Evolutionary conservation across 169 alveolate species (phyloP), one percentile per base, ranked within the genome.

Genomic region (Plasmodium knowlesi): DNA sequence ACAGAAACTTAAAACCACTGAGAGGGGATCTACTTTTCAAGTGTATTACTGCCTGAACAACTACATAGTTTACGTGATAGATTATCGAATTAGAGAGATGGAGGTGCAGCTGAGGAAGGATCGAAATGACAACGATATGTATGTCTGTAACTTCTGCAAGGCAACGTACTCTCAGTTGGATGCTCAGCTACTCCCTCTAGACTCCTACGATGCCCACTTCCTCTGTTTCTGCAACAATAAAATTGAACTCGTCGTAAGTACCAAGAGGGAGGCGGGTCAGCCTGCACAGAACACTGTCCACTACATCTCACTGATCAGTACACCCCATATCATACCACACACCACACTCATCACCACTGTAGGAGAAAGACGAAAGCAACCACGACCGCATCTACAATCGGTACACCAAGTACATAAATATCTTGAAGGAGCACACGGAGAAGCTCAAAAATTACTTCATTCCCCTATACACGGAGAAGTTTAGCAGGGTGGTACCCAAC

Each of bases 201-300:
- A 96, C 82, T 88, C 96, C 9, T 93, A 93, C 71, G 97, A 96
- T 57, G 96, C 97, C 8, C 97, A 96, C 39, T 96, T 96, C 81
- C 84, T 96, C 6, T 96, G 97, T 74, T 85, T 90, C 88, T 96
- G 97, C 92, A 96, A 96, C 43, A 83, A 96, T 30, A 96, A 95
- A 84, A 95, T 96, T 19, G 97, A 94, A 28, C 83, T 96, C 30
- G 95, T 95, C 39, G 97, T 96, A 88, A 82, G 96, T 91, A 9
- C 37, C n/a, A 0, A 9, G 57, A 2, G n/a, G 57, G n/a, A 2
- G 3, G 39, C 39, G 3, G 1, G 39, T 32, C 39, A 32, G 5
- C 39, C 3, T 1, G 39, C 39, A 32, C 3, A 32, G 1, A 1
- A 32, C 39, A 32, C 3, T 3, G 39, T 3, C 39, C 39, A 32